These are phyloP conservation scores for Pseudogymnoascus sp. DNA, from an alignment of 2,329 filamentous ascomycete genomes.

Conservation along the genomic window DNA sequence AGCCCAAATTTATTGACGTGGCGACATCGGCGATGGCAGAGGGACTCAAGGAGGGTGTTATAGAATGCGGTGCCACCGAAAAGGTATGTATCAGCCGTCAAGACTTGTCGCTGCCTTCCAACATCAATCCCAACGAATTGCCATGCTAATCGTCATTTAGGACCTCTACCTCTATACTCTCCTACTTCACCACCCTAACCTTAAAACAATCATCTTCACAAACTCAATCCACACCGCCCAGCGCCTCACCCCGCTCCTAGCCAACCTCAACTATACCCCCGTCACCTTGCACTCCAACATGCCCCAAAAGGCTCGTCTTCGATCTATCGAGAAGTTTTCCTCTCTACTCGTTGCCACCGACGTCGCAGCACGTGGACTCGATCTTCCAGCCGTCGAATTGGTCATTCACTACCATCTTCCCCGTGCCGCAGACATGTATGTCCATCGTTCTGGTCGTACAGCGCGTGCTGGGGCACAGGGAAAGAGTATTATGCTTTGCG, in stretches of 20 bases:
- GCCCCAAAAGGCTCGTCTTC: conserved; percentile 90
- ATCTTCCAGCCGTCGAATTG: conserved; percentile 82
- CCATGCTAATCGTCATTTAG: conserved; percentile 32
- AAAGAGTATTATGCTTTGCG: conserved; percentile 79
- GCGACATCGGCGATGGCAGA: conserved; percentile 89
- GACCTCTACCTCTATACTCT: conserved; percentile 90
- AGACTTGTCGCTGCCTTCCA: not conserved
- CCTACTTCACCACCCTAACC: conserved; percentile 71
- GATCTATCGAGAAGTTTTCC: conserved; percentile 80
- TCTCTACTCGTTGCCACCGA: conserved; percentile 82
- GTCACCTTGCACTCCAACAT: conserved; percentile 85
- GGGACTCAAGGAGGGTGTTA: conserved; percentile 75
- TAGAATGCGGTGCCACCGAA: conserved; percentile 88
- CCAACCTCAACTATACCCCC: conserved; percentile 70
- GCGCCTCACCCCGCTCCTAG: conserved; percentile 74
- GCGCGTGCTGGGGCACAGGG: conserved; percentile 74
- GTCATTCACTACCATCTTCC: conserved; percentile 95
- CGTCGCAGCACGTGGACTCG: conserved; percentile 85
- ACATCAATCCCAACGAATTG: not conserved
- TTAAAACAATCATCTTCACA: conserved; percentile 82
- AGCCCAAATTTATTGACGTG: conserved; percentile 85
- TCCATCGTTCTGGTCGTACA: conserved; percentile 90
- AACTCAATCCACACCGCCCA: conserved; percentile 93
- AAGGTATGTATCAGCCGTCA: conserved; percentile 50
- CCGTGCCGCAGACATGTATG: conserved; percentile 83